These are phyloP conservation scores for Plenodomus tracheiphilus DNA, from an alignment of 2,329 filamentous ascomycete genomes.

Conservation along the genomic window DNA sequence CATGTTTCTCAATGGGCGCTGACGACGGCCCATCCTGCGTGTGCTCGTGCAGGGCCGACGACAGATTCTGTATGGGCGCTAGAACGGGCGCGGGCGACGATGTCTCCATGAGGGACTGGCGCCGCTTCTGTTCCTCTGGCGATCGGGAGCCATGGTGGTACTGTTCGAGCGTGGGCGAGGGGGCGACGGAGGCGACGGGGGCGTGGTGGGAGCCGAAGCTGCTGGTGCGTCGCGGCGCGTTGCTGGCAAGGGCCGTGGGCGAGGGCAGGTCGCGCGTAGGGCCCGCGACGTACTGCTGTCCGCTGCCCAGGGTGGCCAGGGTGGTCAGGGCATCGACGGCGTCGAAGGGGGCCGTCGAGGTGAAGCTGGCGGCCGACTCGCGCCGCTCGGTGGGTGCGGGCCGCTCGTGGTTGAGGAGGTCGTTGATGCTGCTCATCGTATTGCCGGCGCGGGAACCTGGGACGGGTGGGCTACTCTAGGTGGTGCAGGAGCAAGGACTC, in stretches of 20 bases:
- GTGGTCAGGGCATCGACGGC: slow-evolving; percentile 47
- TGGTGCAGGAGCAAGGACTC: slow-evolving; percentile 3
- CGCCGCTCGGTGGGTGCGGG: slow-evolving; percentile 18
- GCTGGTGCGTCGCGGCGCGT: slow-evolving; percentile 37
- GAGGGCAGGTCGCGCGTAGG: slow-evolving; percentile 35
- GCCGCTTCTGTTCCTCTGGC: slow-evolving; percentile 47
- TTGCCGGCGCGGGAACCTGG: slow-evolving; percentile 1
- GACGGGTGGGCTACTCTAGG: too few species aligned
- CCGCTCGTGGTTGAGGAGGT: slow-evolving; percentile 40
- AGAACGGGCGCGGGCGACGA: slow-evolving; percentile 41
- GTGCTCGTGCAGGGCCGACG: slow-evolving; percentile 24
- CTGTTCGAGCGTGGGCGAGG: slow-evolving; percentile 53
- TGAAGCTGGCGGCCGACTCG: slow-evolving; percentile 12
- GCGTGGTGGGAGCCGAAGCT: slow-evolving; percentile 40
- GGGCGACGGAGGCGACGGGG: slow-evolving; percentile 47
- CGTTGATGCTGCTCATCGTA: slow-evolving; percentile 42
- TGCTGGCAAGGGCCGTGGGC: slow-evolving; percentile 30
- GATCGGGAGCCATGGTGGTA: slow-evolving; percentile 52
- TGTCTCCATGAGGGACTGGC: slow-evolving; percentile 39
- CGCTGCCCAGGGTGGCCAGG: slow-evolving; percentile 38
- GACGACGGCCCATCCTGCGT: slow-evolving; percentile 14
- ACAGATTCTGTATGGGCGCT: slow-evolving; percentile 47
- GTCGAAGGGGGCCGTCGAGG: slow-evolving; percentile 37
- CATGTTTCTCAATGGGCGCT: slow-evolving; percentile 25
- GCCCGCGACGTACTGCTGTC: slow-evolving; percentile 33